These are phyloP conservation scores for Morella rubra DNA, from an alignment of 306 rosid genomes.

Conservation along the genomic window DNA sequence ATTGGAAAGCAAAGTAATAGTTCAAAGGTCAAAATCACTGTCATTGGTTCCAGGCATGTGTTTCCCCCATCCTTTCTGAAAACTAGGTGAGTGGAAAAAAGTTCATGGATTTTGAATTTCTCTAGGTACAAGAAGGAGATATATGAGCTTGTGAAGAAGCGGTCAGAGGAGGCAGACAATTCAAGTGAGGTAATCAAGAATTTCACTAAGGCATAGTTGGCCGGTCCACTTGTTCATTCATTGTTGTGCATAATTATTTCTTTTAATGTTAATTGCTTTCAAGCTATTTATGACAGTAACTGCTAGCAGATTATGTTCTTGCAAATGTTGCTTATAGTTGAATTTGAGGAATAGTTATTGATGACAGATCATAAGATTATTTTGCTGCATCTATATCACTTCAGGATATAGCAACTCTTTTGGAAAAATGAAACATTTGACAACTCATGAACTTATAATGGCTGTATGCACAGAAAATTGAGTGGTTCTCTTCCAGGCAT, in stretches of 20 bases:
- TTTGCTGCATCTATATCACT: background rate
- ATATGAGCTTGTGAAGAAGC: constrained; percentile 71
- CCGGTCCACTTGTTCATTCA: constrained; percentile 14
- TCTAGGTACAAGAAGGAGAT: constrained; percentile 86
- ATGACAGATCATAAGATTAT: background rate
- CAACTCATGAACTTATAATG: constrained; percentile 2
- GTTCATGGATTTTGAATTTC: no score
- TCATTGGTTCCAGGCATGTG: background rate
- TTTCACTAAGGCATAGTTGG: constrained; percentile 20
- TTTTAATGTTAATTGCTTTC: constrained; percentile 10
- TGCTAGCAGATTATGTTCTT: background rate
- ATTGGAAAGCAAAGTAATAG: constrained; percentile 4
- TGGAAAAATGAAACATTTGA: background rate
- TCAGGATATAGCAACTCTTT: background rate
- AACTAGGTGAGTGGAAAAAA: no score
- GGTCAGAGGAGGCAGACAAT: constrained; percentile 70
- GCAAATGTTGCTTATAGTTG: background rate
- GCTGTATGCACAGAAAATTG: background rate
- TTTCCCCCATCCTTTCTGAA: no score
- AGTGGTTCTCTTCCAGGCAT: background rate
- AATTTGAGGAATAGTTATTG: background rate
- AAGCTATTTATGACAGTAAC: background rate
- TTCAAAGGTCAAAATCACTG: background rate
- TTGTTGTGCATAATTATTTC: constrained; percentile 17
- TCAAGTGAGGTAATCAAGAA: constrained; percentile 58